phyloP scores from a whole-genome alignment of 305 asterid species.

The Solanum hybrid region DNA sequence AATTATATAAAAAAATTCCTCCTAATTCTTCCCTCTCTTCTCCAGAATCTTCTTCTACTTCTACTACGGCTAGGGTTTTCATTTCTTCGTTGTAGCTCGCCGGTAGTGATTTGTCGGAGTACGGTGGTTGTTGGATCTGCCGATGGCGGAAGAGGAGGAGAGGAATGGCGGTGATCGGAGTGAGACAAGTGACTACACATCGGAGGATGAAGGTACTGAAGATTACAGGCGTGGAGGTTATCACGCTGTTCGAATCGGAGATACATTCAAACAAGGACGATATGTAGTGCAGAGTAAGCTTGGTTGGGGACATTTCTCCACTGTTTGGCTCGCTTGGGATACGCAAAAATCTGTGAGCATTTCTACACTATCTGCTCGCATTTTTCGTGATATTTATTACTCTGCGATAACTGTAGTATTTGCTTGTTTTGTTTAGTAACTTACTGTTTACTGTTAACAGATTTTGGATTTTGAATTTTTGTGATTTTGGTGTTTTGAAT shows the following conservation, averaged over 20 bases:
- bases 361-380: background rate
- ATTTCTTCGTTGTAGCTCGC: background rate
- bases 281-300: slow-evolving; percentile 81
- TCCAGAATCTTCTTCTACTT: background rate
- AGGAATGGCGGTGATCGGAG: slow-evolving; percentile 43
- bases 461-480: background rate
- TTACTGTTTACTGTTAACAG: background rate
- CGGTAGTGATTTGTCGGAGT: background rate
- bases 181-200: slow-evolving; percentile 63
- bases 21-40: background rate
- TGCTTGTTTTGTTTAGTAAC: background rate
- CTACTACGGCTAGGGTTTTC: slow-evolving; percentile 8
- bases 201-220: slow-evolving; percentile 87
- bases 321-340: slow-evolving; percentile 95
- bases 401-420: background rate
- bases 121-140: slow-evolving; percentile 1
- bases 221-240: slow-evolving; percentile 84
- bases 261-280: slow-evolving; percentile 62
- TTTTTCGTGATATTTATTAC: background rate
- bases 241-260: slow-evolving; percentile 85
- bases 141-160: slow-evolving; percentile 30
- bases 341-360: slow-evolving; percentile 47
- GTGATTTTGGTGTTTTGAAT: background rate
- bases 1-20: background rate
- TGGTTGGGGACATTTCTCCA: slow-evolving; percentile 94